Conservation (phyloP, 2,329 filamentous ascomycete genomes). For the Penicillium thymicola region DNA sequence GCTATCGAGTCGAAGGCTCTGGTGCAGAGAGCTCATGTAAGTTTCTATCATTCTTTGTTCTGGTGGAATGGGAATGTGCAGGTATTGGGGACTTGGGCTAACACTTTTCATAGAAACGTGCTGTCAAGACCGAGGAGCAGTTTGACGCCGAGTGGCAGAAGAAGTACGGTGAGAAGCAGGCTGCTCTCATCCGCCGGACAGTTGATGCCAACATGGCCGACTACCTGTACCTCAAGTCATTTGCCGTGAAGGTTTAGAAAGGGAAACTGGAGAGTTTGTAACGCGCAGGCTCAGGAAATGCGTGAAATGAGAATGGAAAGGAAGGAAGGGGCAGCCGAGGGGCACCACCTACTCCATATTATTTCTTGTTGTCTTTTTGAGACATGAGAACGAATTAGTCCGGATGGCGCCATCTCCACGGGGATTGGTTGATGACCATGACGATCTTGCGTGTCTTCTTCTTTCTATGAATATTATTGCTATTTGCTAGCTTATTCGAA, state of each 20-base stretch:
- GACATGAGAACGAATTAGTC: conserved; percentile 27
- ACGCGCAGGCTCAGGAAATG: background rate
- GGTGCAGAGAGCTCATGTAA: conserved; percentile 55
- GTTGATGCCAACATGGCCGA: conserved; percentile 59
- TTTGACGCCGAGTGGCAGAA: conserved; percentile 58
- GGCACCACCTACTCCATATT: background rate
- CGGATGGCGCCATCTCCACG: conserved; percentile 27
- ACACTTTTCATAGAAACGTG: conserved; percentile 16
- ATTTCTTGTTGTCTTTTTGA: background rate
- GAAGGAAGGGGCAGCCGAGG: background rate
- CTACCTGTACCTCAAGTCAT: conserved; percentile 65
- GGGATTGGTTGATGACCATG: conserved; percentile 15
- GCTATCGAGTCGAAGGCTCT: conserved; percentile 78
- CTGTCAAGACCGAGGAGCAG: conserved; percentile 50
- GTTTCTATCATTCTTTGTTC: conserved; percentile 11
- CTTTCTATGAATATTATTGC: background rate
- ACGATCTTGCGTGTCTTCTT: conserved; percentile 5
- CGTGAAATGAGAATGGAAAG: background rate
- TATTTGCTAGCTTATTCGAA: background rate
- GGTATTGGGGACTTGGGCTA: background rate
- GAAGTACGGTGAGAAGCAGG: conserved; percentile 59
- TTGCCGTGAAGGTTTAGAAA: conserved; percentile 53
- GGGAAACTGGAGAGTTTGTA: background rate
- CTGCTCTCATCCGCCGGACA: conserved; percentile 56
- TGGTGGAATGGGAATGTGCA: background rate